Conservation (phyloP, 2,329 filamentous ascomycete genomes). For the Diplocarpon rosae region DNA sequence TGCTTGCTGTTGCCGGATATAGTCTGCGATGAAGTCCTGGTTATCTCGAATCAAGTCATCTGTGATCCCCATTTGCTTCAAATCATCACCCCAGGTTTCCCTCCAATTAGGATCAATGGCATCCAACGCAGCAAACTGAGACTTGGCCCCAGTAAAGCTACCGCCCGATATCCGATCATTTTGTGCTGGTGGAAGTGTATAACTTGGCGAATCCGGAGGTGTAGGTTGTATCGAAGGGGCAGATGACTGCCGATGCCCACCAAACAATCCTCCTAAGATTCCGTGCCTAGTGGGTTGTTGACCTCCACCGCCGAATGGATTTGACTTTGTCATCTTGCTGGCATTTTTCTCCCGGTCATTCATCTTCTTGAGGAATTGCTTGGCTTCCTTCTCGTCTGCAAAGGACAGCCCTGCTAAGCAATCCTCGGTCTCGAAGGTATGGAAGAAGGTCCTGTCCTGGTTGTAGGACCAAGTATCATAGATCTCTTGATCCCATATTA, state of each 20-base stretch:
- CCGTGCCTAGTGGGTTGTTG: conserved; percentile 32
- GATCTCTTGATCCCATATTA: conserved; percentile 96
- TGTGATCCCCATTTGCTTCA: conserved; percentile 50
- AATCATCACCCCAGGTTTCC: conserved; percentile 53
- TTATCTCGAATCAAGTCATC: conserved; percentile 58
- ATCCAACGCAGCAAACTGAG: conserved; percentile 52
- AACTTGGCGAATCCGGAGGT: conserved; percentile 46
- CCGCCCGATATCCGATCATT: conserved; percentile 31
- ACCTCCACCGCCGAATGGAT: conserved; percentile 53
- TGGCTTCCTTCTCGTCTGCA: conserved; percentile 93
- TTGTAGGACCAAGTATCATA: conserved; percentile 94
- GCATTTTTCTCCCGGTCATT: conserved; percentile 92
- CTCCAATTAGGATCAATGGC: conserved; percentile 55
- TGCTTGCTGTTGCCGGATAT: conserved; percentile 46
- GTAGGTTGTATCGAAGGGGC: conserved; percentile 34
- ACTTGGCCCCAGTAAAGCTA: conserved; percentile 38
- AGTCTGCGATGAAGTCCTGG: conserved; percentile 57
- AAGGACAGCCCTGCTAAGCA: conserved; percentile 87
- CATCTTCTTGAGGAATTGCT: conserved; percentile 95
- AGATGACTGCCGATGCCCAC: conserved; percentile 46
- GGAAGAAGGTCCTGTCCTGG: conserved; percentile 94
- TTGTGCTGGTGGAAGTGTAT: conserved; percentile 29
- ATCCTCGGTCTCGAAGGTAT: conserved; percentile 91
- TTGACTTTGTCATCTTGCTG: conserved; percentile 72
- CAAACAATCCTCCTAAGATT: conserved; percentile 51